phyloP scores from a whole-genome alignment of 2,329 filamentous ascomycete species.

The Cladosporium sp. region DNA sequence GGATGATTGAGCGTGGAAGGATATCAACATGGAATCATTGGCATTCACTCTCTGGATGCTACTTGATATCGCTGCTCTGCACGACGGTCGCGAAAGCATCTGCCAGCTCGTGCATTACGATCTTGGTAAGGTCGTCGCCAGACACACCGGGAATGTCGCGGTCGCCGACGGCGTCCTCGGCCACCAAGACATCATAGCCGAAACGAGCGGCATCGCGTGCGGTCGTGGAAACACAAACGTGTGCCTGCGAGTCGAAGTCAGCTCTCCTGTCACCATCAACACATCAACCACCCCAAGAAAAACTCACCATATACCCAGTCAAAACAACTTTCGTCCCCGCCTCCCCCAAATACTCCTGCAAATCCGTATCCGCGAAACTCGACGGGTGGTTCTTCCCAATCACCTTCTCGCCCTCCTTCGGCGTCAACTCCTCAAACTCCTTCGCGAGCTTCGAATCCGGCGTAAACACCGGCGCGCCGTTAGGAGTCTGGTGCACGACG shows the following conservation, averaged over 20 bases:
- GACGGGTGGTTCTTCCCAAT: slow-evolving; percentile 60
- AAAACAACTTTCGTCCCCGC: slow-evolving; percentile 62
- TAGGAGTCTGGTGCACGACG: slow-evolving; percentile 59
- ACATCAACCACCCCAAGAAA: neutral
- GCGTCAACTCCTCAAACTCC: slow-evolving; percentile 61
- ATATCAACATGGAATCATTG: neutral
- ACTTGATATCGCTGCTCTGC: slow-evolving; percentile 51
- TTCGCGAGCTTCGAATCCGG: slow-evolving; percentile 59
- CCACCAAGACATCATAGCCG: slow-evolving; percentile 65
- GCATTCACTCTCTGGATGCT: neutral
- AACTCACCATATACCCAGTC: slow-evolving; percentile 57
- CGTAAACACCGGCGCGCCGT: slow-evolving; percentile 67
- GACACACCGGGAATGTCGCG: slow-evolving; percentile 64
- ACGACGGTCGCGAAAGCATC: slow-evolving; percentile 66
- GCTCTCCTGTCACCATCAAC: neutral
- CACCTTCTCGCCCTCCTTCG: slow-evolving; percentile 56
- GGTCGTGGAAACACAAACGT: slow-evolving; percentile 65
- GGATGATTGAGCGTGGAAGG: slow-evolving; percentile 21
- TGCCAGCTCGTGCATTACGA: slow-evolving; percentile 58
- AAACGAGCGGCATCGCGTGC: slow-evolving; percentile 60
- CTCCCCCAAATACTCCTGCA: slow-evolving; percentile 57
- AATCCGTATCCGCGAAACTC: slow-evolving; percentile 61
- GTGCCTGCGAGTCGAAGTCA: slow-evolving; percentile 48
- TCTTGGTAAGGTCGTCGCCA: slow-evolving; percentile 56
- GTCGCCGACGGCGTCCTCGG: slow-evolving; percentile 64